Evolutionary conservation across 495 filamentous ascomycete species (phyloP), one percentile per base, ranked within the genome.

Genomic region (Penicillium parvum): DNA sequence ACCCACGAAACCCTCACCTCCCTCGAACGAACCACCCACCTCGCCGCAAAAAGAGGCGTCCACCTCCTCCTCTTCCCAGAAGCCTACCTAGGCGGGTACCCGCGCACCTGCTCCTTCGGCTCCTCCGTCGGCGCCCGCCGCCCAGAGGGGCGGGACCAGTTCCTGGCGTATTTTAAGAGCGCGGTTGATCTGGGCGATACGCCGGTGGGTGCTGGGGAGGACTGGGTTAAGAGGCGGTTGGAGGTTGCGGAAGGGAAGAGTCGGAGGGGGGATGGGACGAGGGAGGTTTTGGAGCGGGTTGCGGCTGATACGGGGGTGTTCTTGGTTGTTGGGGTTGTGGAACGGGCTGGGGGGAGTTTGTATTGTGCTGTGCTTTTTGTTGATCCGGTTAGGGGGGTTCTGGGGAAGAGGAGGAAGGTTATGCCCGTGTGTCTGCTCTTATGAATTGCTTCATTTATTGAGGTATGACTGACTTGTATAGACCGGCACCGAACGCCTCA

Each of bases 381-480:
- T 0, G 88, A 86, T 63, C 89, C 90, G 0, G 52, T 57, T 10
- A 43, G 71, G 26, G 88, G 88, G 0, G 58, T 82, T 0, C 52
- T 94, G 19, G 90, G 90, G 29, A 96, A 96, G 72, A 78, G 90
- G 46, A 73, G 90, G 50, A 96, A 96, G 70, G 87, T 96, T 9
- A 94, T 94, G 87, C 90, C 90, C 14, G 77, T 78, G 29, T 45
- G 68, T 66, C 39, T 25, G 3, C 9, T 25, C 15, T 35, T 21
- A 23, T 19, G 1, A 1, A 9, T 23, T 37, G 21, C 10, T 19
- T 10, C 10, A 2, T 14, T 23, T 12, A 11, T 14, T 35, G 5
- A 8, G 95, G 29, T 90, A 95, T 50, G 90, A 4, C 11, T 19
- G 14, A 37, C 18, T 1, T 37, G 20, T 7, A 10, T 8, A 82